phyloP scores from a whole-genome alignment of 768 basidiomycete species.

The Pleurotus sapidus region DNA sequence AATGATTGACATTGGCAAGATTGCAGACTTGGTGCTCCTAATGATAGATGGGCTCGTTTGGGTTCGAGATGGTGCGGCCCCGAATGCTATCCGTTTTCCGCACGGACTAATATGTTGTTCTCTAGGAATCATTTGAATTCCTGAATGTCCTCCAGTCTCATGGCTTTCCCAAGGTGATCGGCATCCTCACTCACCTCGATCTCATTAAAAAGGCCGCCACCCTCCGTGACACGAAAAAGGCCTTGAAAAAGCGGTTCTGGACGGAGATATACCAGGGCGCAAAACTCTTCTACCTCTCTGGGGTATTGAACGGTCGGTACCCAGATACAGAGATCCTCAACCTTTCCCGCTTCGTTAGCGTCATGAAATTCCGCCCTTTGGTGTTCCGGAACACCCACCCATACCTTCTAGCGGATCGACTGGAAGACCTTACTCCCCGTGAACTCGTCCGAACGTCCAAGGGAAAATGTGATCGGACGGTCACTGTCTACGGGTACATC shows the following conservation, averaged over 20 bases:
- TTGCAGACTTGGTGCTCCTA: constrained; percentile 92
- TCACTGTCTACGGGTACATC: constrained; percentile 94
- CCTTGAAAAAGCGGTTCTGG: constrained; percentile 98
- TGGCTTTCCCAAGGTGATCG: constrained; percentile 98
- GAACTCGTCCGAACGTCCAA: constrained; percentile 74
- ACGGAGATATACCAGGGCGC: constrained; percentile 99
- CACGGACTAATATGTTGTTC: not conserved
- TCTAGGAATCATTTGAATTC: constrained; percentile 97
- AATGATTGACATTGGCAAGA: constrained; percentile 97
- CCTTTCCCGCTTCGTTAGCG: constrained; percentile 91
- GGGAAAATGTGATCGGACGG: constrained; percentile 90
- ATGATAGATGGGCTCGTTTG: constrained; percentile 99
- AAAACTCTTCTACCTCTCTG: constrained; percentile 96
- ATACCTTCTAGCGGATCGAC: constrained; percentile 90
- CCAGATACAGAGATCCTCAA: constrained; percentile 97
- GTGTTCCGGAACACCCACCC: constrained; percentile 95
- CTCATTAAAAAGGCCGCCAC: constrained; percentile 90
- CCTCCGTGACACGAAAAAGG: constrained; percentile 87
- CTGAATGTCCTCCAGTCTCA: constrained; percentile 96
- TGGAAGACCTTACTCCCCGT: constrained; percentile 92
- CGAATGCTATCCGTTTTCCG: not conserved
- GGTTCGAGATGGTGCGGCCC: constrained; percentile 92
- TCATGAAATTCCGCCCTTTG: constrained; percentile 98
- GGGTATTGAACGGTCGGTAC: constrained; percentile 95
- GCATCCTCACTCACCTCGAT: constrained; percentile 93